Evolutionary conservation across 2,329 filamentous ascomycete species (phyloP), one percentile per base, ranked within the genome.

Genomic region (Nakataea oryzae): DNA sequence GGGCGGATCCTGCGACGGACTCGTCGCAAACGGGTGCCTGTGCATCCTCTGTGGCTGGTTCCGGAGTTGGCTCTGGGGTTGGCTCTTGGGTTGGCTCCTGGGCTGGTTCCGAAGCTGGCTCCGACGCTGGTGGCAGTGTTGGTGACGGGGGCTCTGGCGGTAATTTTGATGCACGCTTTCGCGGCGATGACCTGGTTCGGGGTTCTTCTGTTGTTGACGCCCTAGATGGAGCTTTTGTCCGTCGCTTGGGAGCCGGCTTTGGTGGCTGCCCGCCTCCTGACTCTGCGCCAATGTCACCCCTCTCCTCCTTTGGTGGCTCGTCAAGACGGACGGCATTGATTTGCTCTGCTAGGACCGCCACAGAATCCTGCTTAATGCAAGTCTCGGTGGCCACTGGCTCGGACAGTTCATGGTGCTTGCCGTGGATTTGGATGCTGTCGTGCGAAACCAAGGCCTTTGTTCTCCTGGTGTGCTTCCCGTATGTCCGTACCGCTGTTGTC

Each of bases 401-500:
- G 29, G 57, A 9, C 28, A n/a, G 27, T 21, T 1, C 21, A 13
- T 58, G 57, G 13, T 54, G 29, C 9, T 12, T n/a, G 27, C 11
- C 24, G 14, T 32, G 21, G 21, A 24, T 59, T 28, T 50, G 34
- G 30, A 21, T 27, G 32, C 24, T 50, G 58, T 59, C 58, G 34
- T 34, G 34, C 17, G 58, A 47, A 13, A 59, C 17, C 24, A 59
- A 9, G 41, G 58, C 58, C 28, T 59, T 59, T 21, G 59, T 60
- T 47, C 59, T 30, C 21, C 59, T 47, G 14, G 59, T 17, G 14
- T 41, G 57, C n/a, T 47, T 47, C 12, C 59, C 59, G n/a, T 60
- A 60, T n/a, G 64, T 67, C 12, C 66, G 61, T n/a, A 64, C 65
- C 14, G 62, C 60, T 26, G 27, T 47, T 62, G 61, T 63, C n/a